These are phyloP conservation scores for Quillaja saponaria DNA, from an alignment of 306 rosid genomes.

Conservation along the genomic window DNA sequence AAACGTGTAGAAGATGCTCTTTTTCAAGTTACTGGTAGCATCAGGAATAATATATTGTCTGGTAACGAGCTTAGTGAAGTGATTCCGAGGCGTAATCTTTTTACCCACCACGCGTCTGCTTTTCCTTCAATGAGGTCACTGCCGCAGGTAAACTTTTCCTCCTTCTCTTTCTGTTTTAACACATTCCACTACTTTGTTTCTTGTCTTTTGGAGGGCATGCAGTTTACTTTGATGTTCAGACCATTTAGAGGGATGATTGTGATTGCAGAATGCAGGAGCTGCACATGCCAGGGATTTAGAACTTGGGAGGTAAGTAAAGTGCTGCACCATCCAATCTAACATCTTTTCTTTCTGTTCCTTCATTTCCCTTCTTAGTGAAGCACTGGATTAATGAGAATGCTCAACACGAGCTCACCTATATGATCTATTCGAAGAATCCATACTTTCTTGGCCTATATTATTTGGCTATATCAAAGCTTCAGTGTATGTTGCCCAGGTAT, in stretches of 20 bases:
- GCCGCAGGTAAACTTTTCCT: conserved; percentile 41
- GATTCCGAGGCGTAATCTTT: conserved; percentile 27
- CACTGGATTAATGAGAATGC: too few relatives aligned
- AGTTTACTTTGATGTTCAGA: conserved; percentile 1
- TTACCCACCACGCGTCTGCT: conserved; percentile 27
- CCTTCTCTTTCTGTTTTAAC: conserved; percentile 6
- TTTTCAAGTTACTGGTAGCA: conserved; percentile 43
- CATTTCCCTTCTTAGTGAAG: too few relatives aligned
- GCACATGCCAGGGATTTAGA: conserved; percentile 32
- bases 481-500: too few relatives aligned
- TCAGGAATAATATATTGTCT: conserved; percentile 45
- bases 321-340: not conserved
- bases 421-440: too few relatives aligned
- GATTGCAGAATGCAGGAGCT: conserved; percentile 45
- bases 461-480: too few relatives aligned
- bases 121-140: conserved; percentile 30
- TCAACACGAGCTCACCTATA: too few relatives aligned
- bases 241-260: conserved; percentile 21
- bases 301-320: conserved; percentile 46
- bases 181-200: conserved; percentile 15
- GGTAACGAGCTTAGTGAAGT: conserved; percentile 31
- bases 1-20: conserved; percentile 52
- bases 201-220: conserved; percentile 20
- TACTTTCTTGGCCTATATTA: too few relatives aligned
- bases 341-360: conserved; percentile 8